Evolutionary conservation across 2,329 filamentous ascomycete genomes (phyloP), one percentile per base, ranked within the genome.

Genomic region (Falciphora oryzae): DNA sequence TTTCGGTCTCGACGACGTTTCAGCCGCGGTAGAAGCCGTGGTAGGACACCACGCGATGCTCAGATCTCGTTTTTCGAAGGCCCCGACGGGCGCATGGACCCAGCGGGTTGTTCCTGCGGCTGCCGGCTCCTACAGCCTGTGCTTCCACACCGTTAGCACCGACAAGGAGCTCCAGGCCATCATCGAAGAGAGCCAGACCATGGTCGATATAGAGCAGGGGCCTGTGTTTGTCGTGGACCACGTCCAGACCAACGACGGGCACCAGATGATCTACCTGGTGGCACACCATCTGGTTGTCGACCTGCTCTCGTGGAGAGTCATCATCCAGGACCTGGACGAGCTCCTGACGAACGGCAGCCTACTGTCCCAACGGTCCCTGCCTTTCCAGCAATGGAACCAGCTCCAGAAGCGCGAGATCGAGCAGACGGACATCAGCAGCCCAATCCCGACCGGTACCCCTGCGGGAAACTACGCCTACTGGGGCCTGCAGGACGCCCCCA

Each of bases 241-340:
- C 64, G 75, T 85, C 29, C 76, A 77, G 16, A 81, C 78, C 3
- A 69, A 75, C 59, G 77, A 82, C 59, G 78, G 77, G 4, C 74
- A 76, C 65, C 81, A 83, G 63, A 72, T 81, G 64, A 68, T 85
- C 2, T 83, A 81, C 66, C 71, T 85, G 13, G 75, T 77, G 0
- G 81, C 82, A 0, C 83, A 85, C 65, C 82, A 83, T 61, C 75
- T 85, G 4, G 80, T 81, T 1, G 77, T 84, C 16, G 83, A 85
- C 63, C 70, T 81, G 13, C 75, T 76, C 8, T 84, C 82, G 0
- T 85, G 82, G 83, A 75, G 78, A 18, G 75, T 83, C 63, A 76
- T 85, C 27, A 73, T 80, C 4, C 76, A 79, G 22, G 83, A 85
- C 62, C 68, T 85, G 28, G 81, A 84, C 61, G 79, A 81, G 65